Conservation (phyloP, 495 filamentous ascomycete genomes). For the Podospora pseudocomata region DNA sequence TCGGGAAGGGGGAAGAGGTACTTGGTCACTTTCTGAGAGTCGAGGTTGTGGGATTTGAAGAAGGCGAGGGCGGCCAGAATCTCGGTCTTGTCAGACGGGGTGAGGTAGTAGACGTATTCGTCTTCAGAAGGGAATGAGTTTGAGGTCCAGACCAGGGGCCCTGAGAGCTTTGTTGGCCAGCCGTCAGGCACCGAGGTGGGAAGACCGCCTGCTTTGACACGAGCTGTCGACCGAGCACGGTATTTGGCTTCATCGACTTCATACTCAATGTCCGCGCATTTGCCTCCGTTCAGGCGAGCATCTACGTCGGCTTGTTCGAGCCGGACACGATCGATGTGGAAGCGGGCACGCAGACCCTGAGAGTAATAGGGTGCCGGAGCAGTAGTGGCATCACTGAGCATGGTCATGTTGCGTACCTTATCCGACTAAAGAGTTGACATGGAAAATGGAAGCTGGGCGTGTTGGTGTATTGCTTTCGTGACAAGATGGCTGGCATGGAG, state of each 20-base stretch:
- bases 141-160: constrained; percentile 23
- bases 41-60: constrained; percentile 23
- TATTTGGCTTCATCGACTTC: constrained; percentile 26
- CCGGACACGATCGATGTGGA: constrained; percentile 24
- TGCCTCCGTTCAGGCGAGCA: neutral
- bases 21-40: constrained; percentile 23
- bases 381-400: neutral
- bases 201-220: constrained; percentile 23
- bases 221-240: constrained; percentile 18
- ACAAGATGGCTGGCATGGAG: neutral
- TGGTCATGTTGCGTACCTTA: neutral
- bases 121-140: constrained; percentile 22
- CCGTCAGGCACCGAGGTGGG: constrained; percentile 21
- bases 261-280: constrained; percentile 26
- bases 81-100: constrained; percentile 22
- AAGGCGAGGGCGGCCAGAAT: constrained; percentile 18
- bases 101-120: constrained; percentile 27
- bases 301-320: constrained; percentile 22
- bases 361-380: constrained; percentile 22
- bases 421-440: neutral
- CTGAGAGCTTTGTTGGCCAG: constrained; percentile 24
- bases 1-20: constrained; percentile 25
- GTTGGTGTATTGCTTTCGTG: too few relatives aligned
- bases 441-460: too few relatives aligned
- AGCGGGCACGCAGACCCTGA: constrained; percentile 26